phyloP scores from a whole-genome alignment of 352 stramenopile genomes.

The Globisporangium mamillatum region DNA sequence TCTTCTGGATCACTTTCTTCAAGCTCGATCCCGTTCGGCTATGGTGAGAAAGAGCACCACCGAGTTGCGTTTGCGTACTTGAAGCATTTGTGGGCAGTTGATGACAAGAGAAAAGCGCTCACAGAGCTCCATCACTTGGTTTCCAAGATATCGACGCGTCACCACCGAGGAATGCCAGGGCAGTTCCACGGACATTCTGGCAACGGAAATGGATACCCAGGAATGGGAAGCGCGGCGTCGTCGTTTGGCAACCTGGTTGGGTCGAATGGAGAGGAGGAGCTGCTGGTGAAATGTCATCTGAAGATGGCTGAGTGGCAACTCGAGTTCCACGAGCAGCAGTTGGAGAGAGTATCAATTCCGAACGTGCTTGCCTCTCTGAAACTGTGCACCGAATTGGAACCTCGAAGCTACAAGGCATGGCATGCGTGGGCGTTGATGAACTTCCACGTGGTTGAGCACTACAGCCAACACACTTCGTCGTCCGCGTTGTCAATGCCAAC shows the following conservation, averaged over 20 bases:
- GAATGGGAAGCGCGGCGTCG: slow-evolving; percentile 12
- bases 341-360: slow-evolving; percentile 72
- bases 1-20: slow-evolving; percentile 51
- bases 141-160: slow-evolving; percentile 65
- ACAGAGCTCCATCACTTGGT: slow-evolving; percentile 83
- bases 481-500: slow-evolving; percentile 19
- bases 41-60: slow-evolving; percentile 88
- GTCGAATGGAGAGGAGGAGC: slow-evolving; percentile 46
- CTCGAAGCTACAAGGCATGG: slow-evolving; percentile 89
- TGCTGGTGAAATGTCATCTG: slow-evolving; percentile 82
- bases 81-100: slow-evolving; percentile 93
- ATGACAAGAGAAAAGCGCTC: slow-evolving; percentile 87
- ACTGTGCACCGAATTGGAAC: slow-evolving; percentile 68
- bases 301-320: slow-evolving; percentile 87
- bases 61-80: slow-evolving; percentile 93
- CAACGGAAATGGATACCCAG: slow-evolving; percentile 3
- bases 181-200: slow-evolving; percentile 13
- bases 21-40: slow-evolving; percentile 43
- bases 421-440: slow-evolving; percentile 98
- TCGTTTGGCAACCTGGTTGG: slow-evolving; percentile 17
- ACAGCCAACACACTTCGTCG: slow-evolving; percentile 43
- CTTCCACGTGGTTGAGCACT: slow-evolving; percentile 94
- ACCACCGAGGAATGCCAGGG: slow-evolving; percentile 25
- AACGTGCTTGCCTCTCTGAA: slow-evolving; percentile 66
- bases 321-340: slow-evolving; percentile 75